Evolutionary conservation across 371 early-diverging fungal species (phyloP).

Genomic region (Mucor circinelloides): DNA sequence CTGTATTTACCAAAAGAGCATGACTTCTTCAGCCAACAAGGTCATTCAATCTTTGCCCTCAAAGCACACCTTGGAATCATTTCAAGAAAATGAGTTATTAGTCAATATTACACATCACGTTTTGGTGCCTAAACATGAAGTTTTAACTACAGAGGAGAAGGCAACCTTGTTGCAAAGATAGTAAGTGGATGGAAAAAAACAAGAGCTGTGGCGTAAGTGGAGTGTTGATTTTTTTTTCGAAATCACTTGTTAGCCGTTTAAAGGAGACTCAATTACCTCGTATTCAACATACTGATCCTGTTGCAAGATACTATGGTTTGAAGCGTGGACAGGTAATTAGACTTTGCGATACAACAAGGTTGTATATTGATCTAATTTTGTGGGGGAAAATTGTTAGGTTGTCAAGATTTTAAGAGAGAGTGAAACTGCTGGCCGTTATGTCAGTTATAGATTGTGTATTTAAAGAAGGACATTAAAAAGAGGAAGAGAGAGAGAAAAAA

Average conservation of each 20-base stretch:
- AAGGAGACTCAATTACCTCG: slow-evolving; percentile 97
- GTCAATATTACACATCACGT: slow-evolving; percentile 99
- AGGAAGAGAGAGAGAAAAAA: background rate
- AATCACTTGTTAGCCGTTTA: slow-evolving; percentile 67
- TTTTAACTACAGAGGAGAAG: slow-evolving; percentile 92
- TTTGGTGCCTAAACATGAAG: slow-evolving; percentile 95
- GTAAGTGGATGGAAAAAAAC: slow-evolving; percentile 48
- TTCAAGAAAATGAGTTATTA: slow-evolving; percentile 93
- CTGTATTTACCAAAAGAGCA: slow-evolving; percentile 79
- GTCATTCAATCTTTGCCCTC: slow-evolving; percentile 68
- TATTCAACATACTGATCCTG: slow-evolving; percentile 91
- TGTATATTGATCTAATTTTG: background rate
- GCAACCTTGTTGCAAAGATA: slow-evolving; percentile 89
- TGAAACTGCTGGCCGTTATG: slow-evolving; percentile 97
- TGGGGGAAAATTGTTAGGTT: slow-evolving; percentile 50
- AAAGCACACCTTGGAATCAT: slow-evolving; percentile 90
- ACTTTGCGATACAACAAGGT: background rate
- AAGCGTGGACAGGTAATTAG: slow-evolving; percentile 84
- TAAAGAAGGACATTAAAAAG: slow-evolving; percentile 34
- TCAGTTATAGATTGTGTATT: slow-evolving; percentile 91
- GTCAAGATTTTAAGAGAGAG: slow-evolving; percentile 95
- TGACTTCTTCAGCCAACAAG: slow-evolving; percentile 93
- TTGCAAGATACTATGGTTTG: slow-evolving; percentile 98
- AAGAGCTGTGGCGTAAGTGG: background rate
- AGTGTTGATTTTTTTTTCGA: background rate